These are phyloP conservation scores for Hygrophila difformis DNA, from an alignment of 257 asterid genomes.

Conservation along the genomic window DNA sequence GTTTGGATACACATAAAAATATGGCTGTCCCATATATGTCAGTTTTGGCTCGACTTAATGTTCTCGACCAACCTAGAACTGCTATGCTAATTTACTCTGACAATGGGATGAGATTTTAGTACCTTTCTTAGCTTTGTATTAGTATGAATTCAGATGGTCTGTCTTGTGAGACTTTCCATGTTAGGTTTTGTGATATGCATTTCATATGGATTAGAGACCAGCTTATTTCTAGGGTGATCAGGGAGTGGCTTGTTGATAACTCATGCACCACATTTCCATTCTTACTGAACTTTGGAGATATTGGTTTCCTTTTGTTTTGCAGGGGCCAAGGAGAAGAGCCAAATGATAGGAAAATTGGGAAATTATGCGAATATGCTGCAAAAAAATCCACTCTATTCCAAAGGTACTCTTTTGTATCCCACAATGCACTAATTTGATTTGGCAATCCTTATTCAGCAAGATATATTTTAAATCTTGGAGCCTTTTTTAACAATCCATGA, in stretches of 20 bases:
- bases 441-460: neutral
- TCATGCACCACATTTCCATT: neutral
- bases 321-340: slow-evolving; percentile 97
- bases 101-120: neutral
- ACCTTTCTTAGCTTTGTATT: no score
- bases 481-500: no score
- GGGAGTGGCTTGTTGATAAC: slow-evolving; percentile 7
- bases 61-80: neutral
- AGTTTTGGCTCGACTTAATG: no score
- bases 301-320: slow-evolving; percentile 17
- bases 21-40: no score
- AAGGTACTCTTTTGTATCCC: slow-evolving; percentile 40
- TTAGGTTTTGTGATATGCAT: no score
- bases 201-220: neutral
- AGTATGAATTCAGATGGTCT: no score
- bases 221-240: slow-evolving; percentile 5
- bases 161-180: no score
- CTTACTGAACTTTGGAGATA: slow-evolving; percentile 11
- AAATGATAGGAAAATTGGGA: slow-evolving; percentile 85
- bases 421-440: neutral
- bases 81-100: neutral
- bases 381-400: slow-evolving; percentile 91
- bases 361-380: slow-evolving; percentile 91
- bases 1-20: no score
- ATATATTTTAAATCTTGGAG: no score